Percentiles rank a stretch among this genome's conserved stretches.
These are phyloP conservation scores for Sporothrix dimorphospora DNA, from an alignment of 2,329 filamentous ascomycete species.

Conservation along the genomic window DNA sequence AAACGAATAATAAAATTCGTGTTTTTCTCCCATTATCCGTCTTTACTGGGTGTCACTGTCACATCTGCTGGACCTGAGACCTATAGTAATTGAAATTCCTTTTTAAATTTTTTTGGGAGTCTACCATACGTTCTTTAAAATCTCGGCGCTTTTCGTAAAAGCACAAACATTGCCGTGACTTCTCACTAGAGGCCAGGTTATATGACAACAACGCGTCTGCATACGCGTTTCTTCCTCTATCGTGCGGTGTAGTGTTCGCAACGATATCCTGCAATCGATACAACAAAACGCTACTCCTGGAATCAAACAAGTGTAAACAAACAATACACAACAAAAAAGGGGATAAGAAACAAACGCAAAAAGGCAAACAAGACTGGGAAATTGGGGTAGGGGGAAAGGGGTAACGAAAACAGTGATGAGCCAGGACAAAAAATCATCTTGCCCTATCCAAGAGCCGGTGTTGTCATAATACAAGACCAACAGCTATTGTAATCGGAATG, in stretches of 20 bases:
- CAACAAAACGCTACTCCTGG: neutral
- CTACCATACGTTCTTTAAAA: neutral
- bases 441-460: neutral
- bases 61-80: no score
- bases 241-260: neutral
- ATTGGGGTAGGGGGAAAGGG: neutral
- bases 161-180: neutral
- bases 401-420: neutral
- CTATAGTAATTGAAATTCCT: neutral
- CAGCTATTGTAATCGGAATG: neutral
- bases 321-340: neutral
- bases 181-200: neutral
- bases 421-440: neutral
- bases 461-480: neutral
- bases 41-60: no score
- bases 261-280: neutral
- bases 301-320: slow-evolving; percentile 2
- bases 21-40: no score
- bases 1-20: neutral
- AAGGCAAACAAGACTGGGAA: neutral
- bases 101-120: slow-evolving; percentile 21
- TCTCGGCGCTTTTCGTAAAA: neutral
- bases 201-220: neutral
- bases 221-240: neutral
- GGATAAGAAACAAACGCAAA: neutral